A percentile compares a stretch with the other conserved stretches of the same genome.
phyloP scores from a whole-genome alignment of 2,329 filamentous ascomycete species.

The Aureobasidium sp. region DNA sequence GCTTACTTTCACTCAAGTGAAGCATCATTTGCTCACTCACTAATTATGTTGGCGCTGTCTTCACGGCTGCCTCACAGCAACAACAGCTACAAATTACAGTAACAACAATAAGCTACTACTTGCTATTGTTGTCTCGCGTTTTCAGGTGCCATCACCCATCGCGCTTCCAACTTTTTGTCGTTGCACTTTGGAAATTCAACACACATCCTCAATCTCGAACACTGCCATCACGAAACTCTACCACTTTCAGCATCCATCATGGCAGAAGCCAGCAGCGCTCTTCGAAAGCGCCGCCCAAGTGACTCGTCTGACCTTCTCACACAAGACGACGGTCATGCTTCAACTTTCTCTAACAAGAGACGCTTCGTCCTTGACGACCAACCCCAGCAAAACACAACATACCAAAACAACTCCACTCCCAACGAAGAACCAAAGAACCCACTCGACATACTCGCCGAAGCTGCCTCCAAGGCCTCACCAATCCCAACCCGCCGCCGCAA shows the following conservation, averaged over 20 bases:
- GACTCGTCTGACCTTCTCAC: background rate
- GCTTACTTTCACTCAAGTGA: background rate
- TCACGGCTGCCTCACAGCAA: background rate
- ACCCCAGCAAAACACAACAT: background rate
- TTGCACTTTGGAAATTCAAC: background rate
- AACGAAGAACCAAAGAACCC: background rate
- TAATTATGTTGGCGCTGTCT: background rate
- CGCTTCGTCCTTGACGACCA: background rate
- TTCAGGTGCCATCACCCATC: background rate
- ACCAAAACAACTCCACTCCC: background rate
- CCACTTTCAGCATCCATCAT: background rate
- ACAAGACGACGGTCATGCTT: background rate
- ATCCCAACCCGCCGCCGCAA: background rate
- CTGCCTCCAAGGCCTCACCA: background rate
- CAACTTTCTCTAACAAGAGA: background rate
- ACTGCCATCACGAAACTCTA: background rate
- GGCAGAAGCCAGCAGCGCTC: background rate
- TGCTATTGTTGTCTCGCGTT: background rate
- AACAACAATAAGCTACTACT: background rate
- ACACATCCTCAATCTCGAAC: background rate
- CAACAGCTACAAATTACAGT: background rate
- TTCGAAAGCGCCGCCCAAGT: background rate
- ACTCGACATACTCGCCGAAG: constrained; percentile 1
- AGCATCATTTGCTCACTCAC: background rate
- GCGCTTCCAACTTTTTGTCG: background rate